Evolutionary conservation across 2,329 filamentous ascomycete species (phyloP).

Genomic region (Diaporthe ilicicola): DNA sequence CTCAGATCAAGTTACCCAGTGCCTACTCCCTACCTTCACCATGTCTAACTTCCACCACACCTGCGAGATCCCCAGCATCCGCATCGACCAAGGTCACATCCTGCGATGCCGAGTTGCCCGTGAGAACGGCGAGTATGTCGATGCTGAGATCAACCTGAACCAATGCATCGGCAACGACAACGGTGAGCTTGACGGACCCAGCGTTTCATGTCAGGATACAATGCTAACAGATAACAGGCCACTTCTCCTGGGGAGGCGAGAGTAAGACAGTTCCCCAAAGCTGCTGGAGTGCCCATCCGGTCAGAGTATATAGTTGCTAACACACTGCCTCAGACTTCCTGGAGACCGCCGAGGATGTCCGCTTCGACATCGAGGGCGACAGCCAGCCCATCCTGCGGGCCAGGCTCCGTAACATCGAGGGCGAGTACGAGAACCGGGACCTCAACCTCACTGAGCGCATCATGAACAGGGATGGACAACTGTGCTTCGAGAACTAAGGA

Average conservation of each 20-base stretch:
- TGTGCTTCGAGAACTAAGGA: constrained; percentile 42
- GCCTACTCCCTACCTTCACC: background rate
- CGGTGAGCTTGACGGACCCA: constrained; percentile 45
- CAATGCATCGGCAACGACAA: constrained; percentile 59
- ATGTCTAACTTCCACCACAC: constrained; percentile 32
- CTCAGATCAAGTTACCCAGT: background rate
- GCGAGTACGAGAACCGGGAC: constrained; percentile 51
- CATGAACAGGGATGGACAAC: constrained; percentile 58
- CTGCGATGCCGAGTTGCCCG: constrained; percentile 52
- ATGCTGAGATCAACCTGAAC: constrained; percentile 59
- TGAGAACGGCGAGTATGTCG: constrained; percentile 51
- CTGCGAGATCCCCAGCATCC: constrained; percentile 42
- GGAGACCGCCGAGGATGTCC: constrained; percentile 54
- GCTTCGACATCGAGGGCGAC: constrained; percentile 59
- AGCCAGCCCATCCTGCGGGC: constrained; percentile 62
- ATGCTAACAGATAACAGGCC: constrained; percentile 39
- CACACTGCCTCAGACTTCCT: constrained; percentile 48
- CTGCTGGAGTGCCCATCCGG: background rate
- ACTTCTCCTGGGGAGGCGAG: constrained; percentile 54
- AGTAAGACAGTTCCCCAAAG: constrained; percentile 33
- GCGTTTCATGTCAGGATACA: background rate
- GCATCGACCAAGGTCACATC: constrained; percentile 58
- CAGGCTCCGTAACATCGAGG: constrained; percentile 50
- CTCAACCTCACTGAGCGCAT: constrained; percentile 66
- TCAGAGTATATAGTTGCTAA: constrained; percentile 11